Evolutionary conservation across 1,284 basidiomycete species (phyloP).

Genomic region (Cutaneotrichosporon mucoides): DNA sequence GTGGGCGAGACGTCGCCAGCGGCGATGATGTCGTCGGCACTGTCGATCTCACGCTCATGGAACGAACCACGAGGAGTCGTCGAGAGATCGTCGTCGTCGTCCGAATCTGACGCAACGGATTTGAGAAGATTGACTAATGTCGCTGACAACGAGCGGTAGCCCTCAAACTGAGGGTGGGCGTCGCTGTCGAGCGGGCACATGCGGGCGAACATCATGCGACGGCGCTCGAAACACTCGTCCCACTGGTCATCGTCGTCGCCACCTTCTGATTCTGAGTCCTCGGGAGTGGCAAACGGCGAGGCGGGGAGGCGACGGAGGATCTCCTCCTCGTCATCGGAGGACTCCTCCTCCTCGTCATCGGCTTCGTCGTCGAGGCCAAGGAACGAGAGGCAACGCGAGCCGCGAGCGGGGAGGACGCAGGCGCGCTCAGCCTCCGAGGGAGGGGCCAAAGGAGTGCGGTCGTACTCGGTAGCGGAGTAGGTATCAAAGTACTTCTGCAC

Average conservation of each 20-base stretch:
- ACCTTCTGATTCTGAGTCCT: conserved; percentile 8
- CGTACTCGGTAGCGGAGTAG: conserved; percentile 48
- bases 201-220: conserved; percentile 45
- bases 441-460: conserved; percentile 49
- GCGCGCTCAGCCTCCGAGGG: conserved; percentile 46
- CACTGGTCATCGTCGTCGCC: conserved; percentile 27
- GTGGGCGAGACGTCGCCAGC: not conserved
- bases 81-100: conserved; percentile 9
- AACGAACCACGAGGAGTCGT: conserved; percentile 3
- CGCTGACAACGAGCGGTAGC: conserved; percentile 41
- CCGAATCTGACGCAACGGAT: conserved; percentile 14
- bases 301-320: conserved; percentile 1
- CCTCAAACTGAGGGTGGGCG: conserved; percentile 41
- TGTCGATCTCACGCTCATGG: conserved; percentile 10
- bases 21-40: conserved; percentile 6
- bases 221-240: conserved; percentile 41
- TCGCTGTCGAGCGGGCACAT: conserved; percentile 23
- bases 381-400: conserved; percentile 31
- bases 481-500: conserved; percentile 44
- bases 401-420: conserved; percentile 47
- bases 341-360: not conserved
- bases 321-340: conserved; percentile 6
- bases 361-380: conserved; percentile 18
- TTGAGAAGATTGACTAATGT: conserved; percentile 34
- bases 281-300: conserved; percentile 21